phyloP scores from a whole-genome alignment of 331 rosid species.

The Quercus phellos region DNA sequence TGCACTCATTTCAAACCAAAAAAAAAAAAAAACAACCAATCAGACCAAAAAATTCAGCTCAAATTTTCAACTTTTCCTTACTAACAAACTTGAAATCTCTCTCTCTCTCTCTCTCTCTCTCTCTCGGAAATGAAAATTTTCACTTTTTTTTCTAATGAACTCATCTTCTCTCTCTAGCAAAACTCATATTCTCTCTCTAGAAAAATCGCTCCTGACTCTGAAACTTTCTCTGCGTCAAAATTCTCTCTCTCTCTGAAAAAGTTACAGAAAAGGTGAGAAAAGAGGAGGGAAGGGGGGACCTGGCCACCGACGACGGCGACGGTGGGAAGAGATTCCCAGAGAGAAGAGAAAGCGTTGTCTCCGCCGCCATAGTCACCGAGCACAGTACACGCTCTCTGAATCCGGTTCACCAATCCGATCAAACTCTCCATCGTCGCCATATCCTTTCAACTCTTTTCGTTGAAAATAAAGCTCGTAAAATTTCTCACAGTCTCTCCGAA shows the following conservation, averaged over 20 bases:
- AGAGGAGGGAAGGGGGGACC: slow-evolving; percentile 33
- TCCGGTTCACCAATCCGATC: slow-evolving; percentile 83
- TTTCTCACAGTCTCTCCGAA: no score
- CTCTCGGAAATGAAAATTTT: no score
- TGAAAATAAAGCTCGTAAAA: no score
- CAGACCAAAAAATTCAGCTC: background rate
- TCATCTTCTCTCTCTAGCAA: background rate
- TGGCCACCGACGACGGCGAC: slow-evolving; percentile 96
- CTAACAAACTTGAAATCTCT: background rate
- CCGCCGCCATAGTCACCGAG: slow-evolving; percentile 87
- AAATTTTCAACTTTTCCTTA: background rate
- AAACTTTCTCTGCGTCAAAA: no score
- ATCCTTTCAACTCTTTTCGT: no score
- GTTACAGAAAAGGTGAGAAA: background rate
- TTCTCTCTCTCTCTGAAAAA: background rate
- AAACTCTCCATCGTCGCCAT: slow-evolving; percentile 88
- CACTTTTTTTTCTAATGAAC: no score
- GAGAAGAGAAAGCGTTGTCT: slow-evolving; percentile 54
- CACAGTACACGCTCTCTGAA: slow-evolving; percentile 79
- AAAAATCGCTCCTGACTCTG: background rate
- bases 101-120: background rate
- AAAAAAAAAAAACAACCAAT: background rate
- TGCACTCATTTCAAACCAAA: slow-evolving; percentile 30
- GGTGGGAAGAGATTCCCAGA: slow-evolving; percentile 90
- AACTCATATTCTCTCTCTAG: background rate